Evolutionary conservation across 305 asterid species (phyloP), one percentile per base, ranked within the genome.

Genomic region (Lippia alba): DNA sequence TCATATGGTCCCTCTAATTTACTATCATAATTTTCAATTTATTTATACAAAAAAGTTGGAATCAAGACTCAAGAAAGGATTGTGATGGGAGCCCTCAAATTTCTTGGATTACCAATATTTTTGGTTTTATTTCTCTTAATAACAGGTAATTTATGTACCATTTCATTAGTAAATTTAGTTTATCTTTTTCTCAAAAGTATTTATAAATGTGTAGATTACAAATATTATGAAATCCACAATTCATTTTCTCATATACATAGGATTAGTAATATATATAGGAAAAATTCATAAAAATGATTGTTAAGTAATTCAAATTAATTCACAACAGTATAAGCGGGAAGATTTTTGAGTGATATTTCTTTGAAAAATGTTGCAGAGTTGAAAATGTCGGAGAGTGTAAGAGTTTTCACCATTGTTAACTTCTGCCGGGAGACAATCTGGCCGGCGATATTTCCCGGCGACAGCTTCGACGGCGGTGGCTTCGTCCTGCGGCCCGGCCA

Each of bases 361-460:
- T 18, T 70, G 67, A 56, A 32, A 49, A 73, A 60, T 34, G 69
- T 83, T 34, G 69, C 84, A 91, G 97, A 83, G 18, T 0, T 78
- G 56, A 73, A 71, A 33, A 24, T 64, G 12, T 85, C 91, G 0
- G 81, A 84, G 4, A 59, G 85, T 6, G 88, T 87, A 14, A 86
- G 97, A 83, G 65, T 80, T 8, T 94, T 94, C 84, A 94, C 98
- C 49, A 81, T 94, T 8, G 80, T 81, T 50, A 94, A 91, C 81
- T 60, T 88, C 75, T 94, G 98, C 85, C 72, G 62, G 56, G 91
- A 94, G 74, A 89, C 96, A 24, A 77, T 94, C 50, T 94, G 98
- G 98, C 98, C 98, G 0, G 97, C 88, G 4, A 82, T 80, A 14
- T 72, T 61, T 14, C 97, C 98, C 17, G 97, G 97, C 4, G 90